Evolutionary conservation across 2,329 filamentous ascomycete genomes (phyloP), one percentile per base, ranked within the genome.

Genomic region (Dothideomycetidae sp.): DNA sequence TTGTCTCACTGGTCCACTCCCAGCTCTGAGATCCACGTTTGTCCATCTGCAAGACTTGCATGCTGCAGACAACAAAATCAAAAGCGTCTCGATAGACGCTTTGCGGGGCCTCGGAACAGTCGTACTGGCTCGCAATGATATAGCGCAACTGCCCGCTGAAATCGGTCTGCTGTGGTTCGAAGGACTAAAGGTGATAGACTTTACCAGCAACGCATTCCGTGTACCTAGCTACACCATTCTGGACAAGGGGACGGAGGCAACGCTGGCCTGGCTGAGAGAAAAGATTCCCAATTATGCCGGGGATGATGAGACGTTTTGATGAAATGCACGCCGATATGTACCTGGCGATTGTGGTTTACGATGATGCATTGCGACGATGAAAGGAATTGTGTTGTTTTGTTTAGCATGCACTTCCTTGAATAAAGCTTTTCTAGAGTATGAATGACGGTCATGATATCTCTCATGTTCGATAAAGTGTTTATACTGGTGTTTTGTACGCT

Each of bases 141-240:
- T 96, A 44, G 71, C 72, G n/a, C 72, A 74, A 32, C 62, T 96
- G 10, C 82, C 90, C 42, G 80, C 86, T 0, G 74, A 78, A 5
- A 68, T 96, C 9, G 88, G 88, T 0, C 63, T 93, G 10, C 64
- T 93, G 0, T 76, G 78, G 15, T 78, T 76, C 2, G 65, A 64
- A 61, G 75, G 49, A 44, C 73, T 60, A 62, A 80, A 66, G 57
- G 71, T 66, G 37, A 62, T 94, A 7, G 79, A 93, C 33, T 79
- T 93, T 3, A 73, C 72, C 17, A 85, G 85, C 0, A 96, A 96
- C 54, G 70, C 76, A 19, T 96, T 96, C 60, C 70, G 83, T 19
- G 84, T 94, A 19, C 88, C 88, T 0, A 74, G 81, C 40, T 86
- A 80, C 63, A 81, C 80, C 44, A 71, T 93, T 5, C 61, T 96